Conservation (phyloP, 179 eudicot genomes). For the Vitellaria paradoxa region DNA sequence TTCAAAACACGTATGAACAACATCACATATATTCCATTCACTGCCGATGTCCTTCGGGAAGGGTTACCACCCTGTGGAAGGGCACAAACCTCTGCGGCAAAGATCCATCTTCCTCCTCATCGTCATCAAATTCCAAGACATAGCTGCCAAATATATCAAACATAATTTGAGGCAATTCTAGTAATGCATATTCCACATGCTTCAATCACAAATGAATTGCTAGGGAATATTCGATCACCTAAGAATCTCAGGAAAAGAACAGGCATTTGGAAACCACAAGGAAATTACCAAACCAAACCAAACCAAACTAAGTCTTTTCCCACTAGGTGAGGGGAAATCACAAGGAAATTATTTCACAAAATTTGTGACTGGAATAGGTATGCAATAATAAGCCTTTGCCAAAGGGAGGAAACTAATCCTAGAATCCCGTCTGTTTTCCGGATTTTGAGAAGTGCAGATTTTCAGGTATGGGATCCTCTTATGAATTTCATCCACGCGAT, state of each 20-base stretch:
- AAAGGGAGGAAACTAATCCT: no score
- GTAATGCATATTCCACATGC: no score
- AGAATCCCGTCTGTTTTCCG: no score
- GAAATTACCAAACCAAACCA: no score
- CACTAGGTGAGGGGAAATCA: no score
- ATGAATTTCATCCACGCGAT: no score
- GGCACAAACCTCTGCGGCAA: slow-evolving; percentile 90
- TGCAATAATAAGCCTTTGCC: no score
- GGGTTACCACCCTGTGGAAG: slow-evolving; percentile 73
- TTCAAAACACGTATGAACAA: background rate
- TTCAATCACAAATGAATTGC: no score
- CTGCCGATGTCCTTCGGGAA: slow-evolving; percentile 90
- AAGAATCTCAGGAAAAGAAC: background rate
- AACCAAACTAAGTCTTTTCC: no score
- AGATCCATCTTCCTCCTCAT: slow-evolving; percentile 96
- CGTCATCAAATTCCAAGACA: slow-evolving; percentile 87
- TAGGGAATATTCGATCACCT: no score
- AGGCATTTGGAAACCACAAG: background rate
- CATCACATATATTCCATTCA: slow-evolving; percentile 25
- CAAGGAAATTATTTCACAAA: slow-evolving; percentile 2
- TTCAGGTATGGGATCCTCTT: no score
- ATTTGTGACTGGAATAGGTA: background rate
- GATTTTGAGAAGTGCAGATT: no score
- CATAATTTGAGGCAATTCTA: background rate
- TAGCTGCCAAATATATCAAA: slow-evolving; percentile 42